Evolutionary conservation across 805 yeast species (phyloP), one percentile per base, ranked within the genome.

Genomic region (Candida maris): DNA sequence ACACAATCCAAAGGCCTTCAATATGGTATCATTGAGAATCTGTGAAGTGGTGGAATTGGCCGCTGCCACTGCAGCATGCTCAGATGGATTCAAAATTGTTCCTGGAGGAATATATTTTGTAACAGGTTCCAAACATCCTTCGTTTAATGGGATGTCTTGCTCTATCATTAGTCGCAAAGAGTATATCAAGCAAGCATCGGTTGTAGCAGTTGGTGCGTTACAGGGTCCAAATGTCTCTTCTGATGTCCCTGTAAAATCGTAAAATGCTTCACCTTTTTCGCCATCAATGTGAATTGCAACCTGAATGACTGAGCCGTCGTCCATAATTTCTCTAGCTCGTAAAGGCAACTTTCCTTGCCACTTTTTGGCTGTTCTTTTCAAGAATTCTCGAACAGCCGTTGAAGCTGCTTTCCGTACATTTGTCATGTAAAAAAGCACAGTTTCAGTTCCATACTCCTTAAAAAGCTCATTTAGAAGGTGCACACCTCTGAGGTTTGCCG

Each of bases 1-100:
- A 56, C 84, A 80, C 4, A 86, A 83, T 38, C 75, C 71, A 54
- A 87, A 85, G 0, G 96, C 91, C 48, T 79, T 79, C 50, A 87
- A 66, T 25, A 88, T 73, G 4, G 81, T 88, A 59, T 85, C 95
- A 1, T 89, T 85, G 25, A 88, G 78, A 45, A 95, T 71, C 60
- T 88, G 96, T 2, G 94, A 80, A 1, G 96, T 87, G 61, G 85
- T 81, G 9, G 75, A 77, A 45, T 74, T 75, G 25, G 77, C 78
- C 32, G 60, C 55, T 5, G 46, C 45, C 14, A 51, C 56, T 7
- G 56, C 77, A 30, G 75, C 73, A 19, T 68, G 71, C 6, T 75
- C 77, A 21, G 61, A 53, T 34, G 67, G 67, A 37, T 59, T 61
- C 32, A 62, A 46, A 30, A 62, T 38, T 8, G 59, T 52, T 31